These are phyloP conservation scores for Polytrichum commune DNA, from an alignment of 225 moss, liverwort and hornwort species.

Conservation along the genomic window DNA sequence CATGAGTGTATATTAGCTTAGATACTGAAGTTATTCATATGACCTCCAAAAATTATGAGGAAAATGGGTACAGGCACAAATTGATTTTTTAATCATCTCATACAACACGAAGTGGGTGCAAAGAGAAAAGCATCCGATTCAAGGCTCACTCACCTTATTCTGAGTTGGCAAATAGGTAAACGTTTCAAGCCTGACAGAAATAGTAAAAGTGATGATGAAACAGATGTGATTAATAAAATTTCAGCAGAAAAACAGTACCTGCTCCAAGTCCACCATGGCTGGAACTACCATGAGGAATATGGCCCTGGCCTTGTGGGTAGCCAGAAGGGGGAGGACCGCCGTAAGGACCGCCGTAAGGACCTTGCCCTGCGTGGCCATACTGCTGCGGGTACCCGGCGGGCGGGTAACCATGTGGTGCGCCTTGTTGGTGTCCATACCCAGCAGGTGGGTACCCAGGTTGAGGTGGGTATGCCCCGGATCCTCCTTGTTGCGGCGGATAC, in stretches of 20 bases:
- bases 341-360: not conserved
- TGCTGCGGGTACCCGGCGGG: not conserved
- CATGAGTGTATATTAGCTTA: too few relatives aligned
- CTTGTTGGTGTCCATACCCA: not conserved
- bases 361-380: not conserved
- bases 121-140: too few relatives aligned
- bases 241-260: not conserved
- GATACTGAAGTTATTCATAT: too few relatives aligned
- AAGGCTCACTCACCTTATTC: too few relatives aligned
- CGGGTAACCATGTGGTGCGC: not conserved
- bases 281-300: not conserved
- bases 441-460: slow-evolving; percentile 2
- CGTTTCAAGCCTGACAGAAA: too few relatives aligned
- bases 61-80: too few relatives aligned
- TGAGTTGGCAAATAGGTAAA: too few relatives aligned
- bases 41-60: too few relatives aligned
- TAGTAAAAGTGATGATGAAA: not conserved
- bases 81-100: too few relatives aligned
- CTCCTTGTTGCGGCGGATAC: not conserved
- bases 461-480: not conserved
- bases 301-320: not conserved
- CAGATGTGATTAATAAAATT: not conserved
- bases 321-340: not conserved
- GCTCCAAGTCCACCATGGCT: not conserved
- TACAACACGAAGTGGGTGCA: too few relatives aligned